Conservation (phyloP, 257 asterid species). For the Nicotiana attenuata region DNA sequence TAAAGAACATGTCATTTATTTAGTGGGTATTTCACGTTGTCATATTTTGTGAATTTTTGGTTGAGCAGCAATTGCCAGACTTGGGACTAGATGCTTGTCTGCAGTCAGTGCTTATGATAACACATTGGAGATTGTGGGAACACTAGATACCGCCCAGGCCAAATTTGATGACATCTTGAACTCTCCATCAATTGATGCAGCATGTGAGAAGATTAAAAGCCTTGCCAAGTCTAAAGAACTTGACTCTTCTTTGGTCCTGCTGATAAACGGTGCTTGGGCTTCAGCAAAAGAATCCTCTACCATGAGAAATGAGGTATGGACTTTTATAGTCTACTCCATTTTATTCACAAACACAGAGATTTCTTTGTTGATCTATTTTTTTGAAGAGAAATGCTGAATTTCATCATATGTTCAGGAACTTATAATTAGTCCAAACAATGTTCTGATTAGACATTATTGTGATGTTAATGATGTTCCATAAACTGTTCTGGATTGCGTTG, state of each 20-base stretch:
- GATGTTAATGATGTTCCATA: background rate
- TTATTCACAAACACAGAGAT: background rate
- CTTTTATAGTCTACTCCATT: background rate
- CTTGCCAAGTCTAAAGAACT: constrained; percentile 85
- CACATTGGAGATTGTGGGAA: constrained; percentile 76
- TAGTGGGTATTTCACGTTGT: background rate
- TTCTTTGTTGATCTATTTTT: background rate
- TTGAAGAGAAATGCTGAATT: background rate
- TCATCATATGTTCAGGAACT: background rate
- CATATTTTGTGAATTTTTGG: constrained; percentile 8
- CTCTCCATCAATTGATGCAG: constrained; percentile 66
- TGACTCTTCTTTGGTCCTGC: constrained; percentile 78
- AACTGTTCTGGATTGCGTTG: background rate
- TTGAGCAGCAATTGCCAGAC: constrained; percentile 75
- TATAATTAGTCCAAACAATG: background rate
- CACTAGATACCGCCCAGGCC: constrained; percentile 81
- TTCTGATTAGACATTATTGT: background rate
- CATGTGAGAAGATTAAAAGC: constrained; percentile 85
- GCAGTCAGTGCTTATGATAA: constrained; percentile 92
- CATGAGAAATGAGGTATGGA: constrained; percentile 76
- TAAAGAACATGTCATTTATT: background rate
- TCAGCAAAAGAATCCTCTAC: constrained; percentile 78
- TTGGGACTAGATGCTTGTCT: constrained; percentile 84
- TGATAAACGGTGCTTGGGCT: constrained; percentile 92
- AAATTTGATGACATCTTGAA: constrained; percentile 83